These are phyloP conservation scores for Podospora bellae-mahoneyi DNA, from an alignment of 495 filamentous ascomycete genomes.

Conservation along the genomic window DNA sequence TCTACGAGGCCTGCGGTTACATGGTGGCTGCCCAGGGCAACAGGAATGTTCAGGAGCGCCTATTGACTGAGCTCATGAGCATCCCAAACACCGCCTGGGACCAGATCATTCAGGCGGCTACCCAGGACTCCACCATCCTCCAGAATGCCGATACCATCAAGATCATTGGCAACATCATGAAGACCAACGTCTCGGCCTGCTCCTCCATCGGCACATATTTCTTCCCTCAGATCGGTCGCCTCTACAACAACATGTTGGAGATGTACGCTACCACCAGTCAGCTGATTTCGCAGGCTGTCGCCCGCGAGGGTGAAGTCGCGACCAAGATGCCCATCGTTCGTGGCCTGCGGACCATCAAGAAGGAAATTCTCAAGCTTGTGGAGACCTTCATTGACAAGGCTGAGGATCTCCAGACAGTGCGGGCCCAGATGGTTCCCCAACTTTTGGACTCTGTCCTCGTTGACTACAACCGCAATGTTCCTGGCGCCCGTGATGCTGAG, in stretches of 20 bases:
- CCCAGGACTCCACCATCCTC: constrained; percentile 73
- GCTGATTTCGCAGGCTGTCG: constrained; percentile 88
- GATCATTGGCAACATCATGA: constrained; percentile 99
- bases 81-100: constrained; percentile 95
- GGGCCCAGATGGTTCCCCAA: constrained; percentile 88
- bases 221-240: constrained; percentile 96
- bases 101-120: constrained; percentile 80
- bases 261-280: constrained; percentile 97
- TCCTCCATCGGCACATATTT: constrained; percentile 95
- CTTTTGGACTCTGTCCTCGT: constrained; percentile 92
- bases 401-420: constrained; percentile 90
- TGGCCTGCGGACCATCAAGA: constrained; percentile 95
- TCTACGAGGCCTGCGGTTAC: constrained; percentile 98
- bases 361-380: constrained; percentile 97
- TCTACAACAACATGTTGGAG: constrained; percentile 97
- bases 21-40: constrained; percentile 99
- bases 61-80: constrained; percentile 89
- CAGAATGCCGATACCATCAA: constrained; percentile 94
- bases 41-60: constrained; percentile 80
- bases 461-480: constrained; percentile 96
- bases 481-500: constrained; percentile 93
- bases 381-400: constrained; percentile 97
- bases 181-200: constrained; percentile 97
- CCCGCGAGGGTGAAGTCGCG: constrained; percentile 83
- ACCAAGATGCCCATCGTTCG: constrained; percentile 96